These are phyloP conservation scores for Curvularia hawaiiensis DNA, from an alignment of 2,329 filamentous ascomycete species.

Conservation along the genomic window DNA sequence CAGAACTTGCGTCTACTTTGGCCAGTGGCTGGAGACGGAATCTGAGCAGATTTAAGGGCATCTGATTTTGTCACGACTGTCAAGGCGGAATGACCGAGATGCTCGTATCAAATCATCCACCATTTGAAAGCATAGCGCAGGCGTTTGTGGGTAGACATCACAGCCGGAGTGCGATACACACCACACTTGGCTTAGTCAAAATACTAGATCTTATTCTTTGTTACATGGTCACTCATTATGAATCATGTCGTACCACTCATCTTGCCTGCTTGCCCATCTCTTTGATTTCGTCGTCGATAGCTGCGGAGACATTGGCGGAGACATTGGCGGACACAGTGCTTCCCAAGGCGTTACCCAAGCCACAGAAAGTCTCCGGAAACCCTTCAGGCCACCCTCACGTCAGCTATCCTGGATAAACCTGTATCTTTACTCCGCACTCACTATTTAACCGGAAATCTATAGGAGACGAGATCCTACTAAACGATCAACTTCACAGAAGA, in stretches of 20 bases:
- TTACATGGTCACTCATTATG: background rate
- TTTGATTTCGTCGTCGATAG: background rate
- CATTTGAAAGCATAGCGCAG: constrained; percentile 7
- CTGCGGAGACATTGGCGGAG: background rate
- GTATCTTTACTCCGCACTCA: background rate
- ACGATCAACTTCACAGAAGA: background rate
- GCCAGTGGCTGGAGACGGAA: constrained; percentile 70
- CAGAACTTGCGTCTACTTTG: constrained; percentile 89
- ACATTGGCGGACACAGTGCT: background rate
- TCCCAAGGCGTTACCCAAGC: background rate
- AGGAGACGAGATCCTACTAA: background rate
- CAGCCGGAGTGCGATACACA: background rate
- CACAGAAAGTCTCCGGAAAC: background rate
- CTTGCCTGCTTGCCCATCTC: background rate
- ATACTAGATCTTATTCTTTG: background rate
- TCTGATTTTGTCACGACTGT: background rate
- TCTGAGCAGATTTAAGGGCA: constrained; percentile 28
- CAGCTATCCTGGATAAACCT: background rate
- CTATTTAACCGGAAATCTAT: background rate
- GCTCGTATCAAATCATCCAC: background rate
- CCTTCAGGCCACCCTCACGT: background rate
- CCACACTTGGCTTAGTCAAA: background rate
- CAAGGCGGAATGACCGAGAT: background rate
- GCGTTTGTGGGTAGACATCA: constrained; percentile 1
- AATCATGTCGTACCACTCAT: background rate